These are phyloP conservation scores for Spathaspora gorwiae DNA, from an alignment of 805 yeast species.

Conservation along the genomic window DNA sequence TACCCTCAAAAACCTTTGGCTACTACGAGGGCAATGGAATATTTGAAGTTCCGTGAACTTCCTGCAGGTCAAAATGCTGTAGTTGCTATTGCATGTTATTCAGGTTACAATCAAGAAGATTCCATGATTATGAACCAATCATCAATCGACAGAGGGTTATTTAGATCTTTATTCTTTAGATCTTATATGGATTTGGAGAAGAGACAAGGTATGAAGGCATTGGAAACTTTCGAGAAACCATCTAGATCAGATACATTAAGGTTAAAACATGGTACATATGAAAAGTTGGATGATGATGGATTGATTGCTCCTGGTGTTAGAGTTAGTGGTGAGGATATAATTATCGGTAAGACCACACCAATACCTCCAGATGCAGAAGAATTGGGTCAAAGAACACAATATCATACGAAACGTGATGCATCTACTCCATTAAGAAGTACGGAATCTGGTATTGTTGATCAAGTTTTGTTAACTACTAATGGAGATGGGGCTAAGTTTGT, in stretches of 20 bases:
- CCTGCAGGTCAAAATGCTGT: slow-evolving; percentile 99
- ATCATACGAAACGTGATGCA: slow-evolving; percentile 97
- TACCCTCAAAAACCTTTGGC: slow-evolving; percentile 98
- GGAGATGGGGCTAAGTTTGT: slow-evolving; percentile 98
- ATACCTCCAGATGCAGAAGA: slow-evolving; percentile 99
- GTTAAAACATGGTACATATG: slow-evolving; percentile 96
- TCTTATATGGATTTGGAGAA: slow-evolving; percentile 98
- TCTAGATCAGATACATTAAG: slow-evolving; percentile 90
- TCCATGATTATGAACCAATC: slow-evolving; percentile 99
- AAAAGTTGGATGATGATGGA: slow-evolving; percentile 97
- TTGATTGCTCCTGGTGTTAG: slow-evolving; percentile 97
- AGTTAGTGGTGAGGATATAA: slow-evolving; percentile 97
- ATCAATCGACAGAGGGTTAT: slow-evolving; percentile 92
- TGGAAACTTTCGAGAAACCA: slow-evolving; percentile 97
- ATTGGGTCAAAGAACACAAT: slow-evolving; percentile 96
- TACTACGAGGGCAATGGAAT: slow-evolving; percentile 97
- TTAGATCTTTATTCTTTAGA: slow-evolving; percentile 92
- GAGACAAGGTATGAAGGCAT: slow-evolving; percentile 96
- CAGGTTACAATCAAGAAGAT: slow-evolving; percentile 99
- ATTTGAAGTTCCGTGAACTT: slow-evolving; percentile 90
- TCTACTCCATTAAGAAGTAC: slow-evolving; percentile 96
- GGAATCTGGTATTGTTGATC: slow-evolving; percentile 97
- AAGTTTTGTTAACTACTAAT: slow-evolving; percentile 92
- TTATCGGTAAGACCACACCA: slow-evolving; percentile 98
- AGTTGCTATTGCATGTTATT: slow-evolving; percentile 96